Base-by-base conservation (phyloP, 148 eudicot species). In the Amaranthus hypochondriacus region DNA sequence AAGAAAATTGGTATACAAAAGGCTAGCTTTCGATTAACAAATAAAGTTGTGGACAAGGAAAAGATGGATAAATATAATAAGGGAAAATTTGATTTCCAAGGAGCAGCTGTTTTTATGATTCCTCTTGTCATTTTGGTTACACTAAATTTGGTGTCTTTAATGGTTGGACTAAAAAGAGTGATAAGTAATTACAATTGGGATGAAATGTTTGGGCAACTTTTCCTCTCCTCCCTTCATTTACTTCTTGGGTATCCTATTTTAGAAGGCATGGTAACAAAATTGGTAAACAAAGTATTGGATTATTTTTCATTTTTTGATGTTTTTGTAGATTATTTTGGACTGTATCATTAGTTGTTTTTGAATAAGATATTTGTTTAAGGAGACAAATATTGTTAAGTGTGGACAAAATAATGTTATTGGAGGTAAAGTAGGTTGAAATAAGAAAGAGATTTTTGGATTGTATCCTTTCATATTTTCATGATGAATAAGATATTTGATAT, bases 71-170 rank as follows among this genome's bases (percentile, higher is more conserved):
- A 68, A 73, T 78, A 78, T n/a, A 62, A 73, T 50, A 78, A 78
- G 64, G 81, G 73, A 4, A 78, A 70, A 56, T 78, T 78, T 61
- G 77, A 78, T 73, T 78, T 78, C 62, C 62, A 62, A 73, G 81
- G 81, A 13, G 77, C 81, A 67, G 53, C 47, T 9, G 28, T 73
- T 76, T 73, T 78, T 6, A 73, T 78, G 81, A 66, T 78, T 51
- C 81, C 81, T 9, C 81, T 78, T 21, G 18, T 68, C 48, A 49
- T 78, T 68, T 68, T 78, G 43, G 65, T 73, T 63, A 4, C 68
- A 4, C 73, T 78, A 5, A 78, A 78, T 44, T 5, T 78, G 77
- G 58, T 73, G 9, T 66, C 77, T 1, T 78, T 73, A 15, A 15
- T 68, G 11, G 73, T 73, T 7, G 81, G 81, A 63, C 1, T 78